phyloP scores from a whole-genome alignment of 2,329 filamentous ascomycete species.

The Monosporascus sp. region DNA sequence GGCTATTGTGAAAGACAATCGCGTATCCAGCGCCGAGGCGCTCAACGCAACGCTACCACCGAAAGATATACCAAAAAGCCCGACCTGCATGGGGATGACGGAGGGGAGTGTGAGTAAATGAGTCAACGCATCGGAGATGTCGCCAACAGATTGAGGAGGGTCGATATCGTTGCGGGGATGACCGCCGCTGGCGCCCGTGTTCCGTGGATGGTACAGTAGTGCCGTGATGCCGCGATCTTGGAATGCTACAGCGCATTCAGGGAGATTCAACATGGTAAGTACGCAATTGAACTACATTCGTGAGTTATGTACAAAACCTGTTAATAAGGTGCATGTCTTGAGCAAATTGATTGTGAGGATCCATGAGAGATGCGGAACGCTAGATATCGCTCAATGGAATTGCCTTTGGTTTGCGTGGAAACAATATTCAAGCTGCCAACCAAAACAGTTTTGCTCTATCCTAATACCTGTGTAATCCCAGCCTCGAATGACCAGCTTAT shows the following conservation, averaged over 20 bases:
- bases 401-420: too few species aligned
- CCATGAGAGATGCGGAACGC: too few species aligned
- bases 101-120: slow-evolving; percentile 21
- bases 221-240: slow-evolving; percentile 17
- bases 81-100: slow-evolving; percentile 26
- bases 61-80: slow-evolving; percentile 34
- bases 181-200: slow-evolving; percentile 28
- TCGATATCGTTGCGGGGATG: slow-evolving; percentile 28
- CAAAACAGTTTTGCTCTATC: too few species aligned
- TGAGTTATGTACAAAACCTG: not conserved
- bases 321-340: too few species aligned
- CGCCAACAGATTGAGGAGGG: slow-evolving; percentile 25
- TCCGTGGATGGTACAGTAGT: slow-evolving; percentile 30
- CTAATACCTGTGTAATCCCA: too few species aligned
- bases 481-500: too few species aligned
- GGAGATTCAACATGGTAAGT: not conserved
- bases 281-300: not conserved
- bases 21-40: slow-evolving; percentile 27
- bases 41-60: slow-evolving; percentile 18
- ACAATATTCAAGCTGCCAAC: too few species aligned
- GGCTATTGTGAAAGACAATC: slow-evolving; percentile 22
- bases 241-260: slow-evolving; percentile 8
- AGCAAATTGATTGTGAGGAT: too few species aligned
- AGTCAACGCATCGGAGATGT: slow-evolving; percentile 33
- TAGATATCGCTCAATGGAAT: too few species aligned